Evolutionary conservation across 495 filamentous ascomycete genomes (phyloP), one percentile per base, ranked within the genome.

Genomic region (Letharia columbiana): DNA sequence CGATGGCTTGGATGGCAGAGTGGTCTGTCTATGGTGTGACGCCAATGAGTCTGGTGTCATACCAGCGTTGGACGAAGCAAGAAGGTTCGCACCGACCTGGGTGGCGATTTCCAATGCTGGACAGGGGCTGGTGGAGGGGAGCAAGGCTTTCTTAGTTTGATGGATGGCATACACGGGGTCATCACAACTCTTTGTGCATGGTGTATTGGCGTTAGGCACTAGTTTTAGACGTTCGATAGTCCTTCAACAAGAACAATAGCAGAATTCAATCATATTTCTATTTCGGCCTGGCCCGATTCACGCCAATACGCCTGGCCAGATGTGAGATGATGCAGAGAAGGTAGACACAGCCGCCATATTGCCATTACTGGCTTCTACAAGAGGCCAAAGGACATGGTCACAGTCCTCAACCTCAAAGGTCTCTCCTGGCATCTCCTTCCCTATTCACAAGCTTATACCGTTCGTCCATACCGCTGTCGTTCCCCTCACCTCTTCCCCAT

Each of bases 1-100:
- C 42, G 66, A 75, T 40, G 80, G 79, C 11, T 73, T 93, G 60
- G 82, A 84, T 66, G 92, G 92, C 0, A 80, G 78, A 57, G 85
- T 92, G 6, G 81, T 89, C 13, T 98, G 93, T 78, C 75, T 90
- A 20, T 98, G 94, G 94, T 90, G 86, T 69, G 94, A 98, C 77
- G 85, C 83, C 40, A 96, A 96, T 68, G 78, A 76, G 15, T 72
- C 74, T 13, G 88, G 86, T 4, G 76, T 80, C 11, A 93, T 98
- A 60, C 91, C 94, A 0, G 94, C 94, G 18, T 81, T 94, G 42
- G 90, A 94, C 69, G 94, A 98, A 76, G 83, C 88, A 28, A 77
- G 81, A 62, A 81, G 85, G 74, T 97, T 85, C 77, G 79, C 81
- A 65, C 94, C 94, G 1, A 76, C 74, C 3, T 98, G 94, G 94